Evolutionary conservation across 345 rosid species (phyloP), one percentile per base, ranked within the genome.

Genomic region (Diplotaxis tenuifolia): DNA sequence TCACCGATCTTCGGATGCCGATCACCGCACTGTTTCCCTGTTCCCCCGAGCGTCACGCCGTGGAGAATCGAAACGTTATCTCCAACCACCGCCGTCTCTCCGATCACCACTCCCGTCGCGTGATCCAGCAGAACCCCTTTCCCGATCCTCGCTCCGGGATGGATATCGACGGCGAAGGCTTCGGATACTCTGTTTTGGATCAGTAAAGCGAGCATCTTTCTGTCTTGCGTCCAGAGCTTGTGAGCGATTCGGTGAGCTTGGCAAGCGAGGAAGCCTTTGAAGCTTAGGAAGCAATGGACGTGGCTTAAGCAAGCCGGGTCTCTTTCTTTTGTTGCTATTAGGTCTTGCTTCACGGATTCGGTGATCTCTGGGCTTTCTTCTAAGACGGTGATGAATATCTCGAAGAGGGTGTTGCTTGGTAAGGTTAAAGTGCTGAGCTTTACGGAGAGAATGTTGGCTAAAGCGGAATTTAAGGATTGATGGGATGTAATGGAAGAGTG

Each of bases 31-130:
- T 31, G 72, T 77, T 94, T 94, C n/a, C 98, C 98, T 0, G 97
- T 94, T 8, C 96, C 98, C 2, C 98, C 98, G 15, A 91, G 74
- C 0, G 98, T 91, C 64, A 94, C 97, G 38, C 88, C 86, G 42
- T 91, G 98, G 64, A 94, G 74, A 49, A 94, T 94, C 29, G 98
- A 91, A 34, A 94, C 98, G 49, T 91, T 82, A 71, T 89, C 79
- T 5, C 98, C 98, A 0, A 94, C 77, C 74, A 91, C 97, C 9
- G 98, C 93, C 0, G 98, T 94, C 67, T 94, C 98, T 23, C 98
- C 97, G 5, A 89, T 82, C 59, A 94, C 89, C 0, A 94, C 74
- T 0, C 86, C 96, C 0, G 97, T 91, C 0, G 96, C 97, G 23
- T 94, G 98, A 42, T 94, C 98, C 7, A 94, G 74, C 36, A 94